Evolutionary conservation across 257 asterid genomes (phyloP), one percentile per base, ranked within the genome.

Genomic region (Sherardia arvensis): DNA sequence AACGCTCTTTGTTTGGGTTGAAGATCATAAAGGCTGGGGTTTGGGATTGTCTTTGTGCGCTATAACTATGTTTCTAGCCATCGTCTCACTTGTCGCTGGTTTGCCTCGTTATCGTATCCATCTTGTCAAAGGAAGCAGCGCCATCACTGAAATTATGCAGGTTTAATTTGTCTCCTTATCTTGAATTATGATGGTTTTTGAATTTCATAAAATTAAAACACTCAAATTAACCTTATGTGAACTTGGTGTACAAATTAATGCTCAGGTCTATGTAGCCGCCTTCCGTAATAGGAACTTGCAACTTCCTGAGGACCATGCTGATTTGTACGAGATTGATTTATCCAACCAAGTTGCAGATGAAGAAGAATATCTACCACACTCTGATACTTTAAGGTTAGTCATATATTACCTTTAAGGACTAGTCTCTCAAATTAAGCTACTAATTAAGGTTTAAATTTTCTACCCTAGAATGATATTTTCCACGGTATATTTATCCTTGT

Each of bases 1-100:
- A 29, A 82, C 90, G 20, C 60, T 88, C 27, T 12, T 85, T 12
- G 95, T 88, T 7, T 88, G 92, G 92, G 73, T 86, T 27, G 81
- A 84, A 75, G 84, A 85, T 61, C 81, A 85, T 64, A 88, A 78
- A 79, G 96, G 92, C 20, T 85, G 95, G 95, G 96, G 78, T 1
- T 69, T 76, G 79, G 92, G 96, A 0, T 76, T 82, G 14, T 59
- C 81, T 9, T 73, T 78, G 2, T 72, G 90, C 62, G 66, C 90
- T 0, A 17, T 82, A 53, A 78, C 88, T n/a, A 75, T 85, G 86
- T 71, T 84, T 64, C n/a, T 76, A 0, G 92, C 76, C 1, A 59
- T 79, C 0, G 8, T 85, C 7, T 53, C 73, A 20, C 80, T 84
- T 34, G 69, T 73, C 17, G 57, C 27, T 8, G 96, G 95, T 8